Evolutionary conservation across 306 rosid species (phyloP), one percentile per base, ranked within the genome.

Genomic region (Castanospermum australe): DNA sequence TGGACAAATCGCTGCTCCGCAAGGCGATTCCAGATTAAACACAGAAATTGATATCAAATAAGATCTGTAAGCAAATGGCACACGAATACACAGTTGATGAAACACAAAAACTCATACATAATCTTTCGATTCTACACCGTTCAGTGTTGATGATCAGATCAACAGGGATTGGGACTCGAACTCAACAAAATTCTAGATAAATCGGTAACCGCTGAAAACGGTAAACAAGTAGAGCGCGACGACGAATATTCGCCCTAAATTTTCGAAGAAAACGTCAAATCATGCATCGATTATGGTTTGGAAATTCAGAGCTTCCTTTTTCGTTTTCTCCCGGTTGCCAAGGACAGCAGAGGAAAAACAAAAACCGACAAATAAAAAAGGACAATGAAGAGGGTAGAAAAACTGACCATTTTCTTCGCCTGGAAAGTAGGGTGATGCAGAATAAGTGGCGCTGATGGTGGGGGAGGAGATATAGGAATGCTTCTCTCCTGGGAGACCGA

Each of bases 331-430:
- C 36, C 71, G 15, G 81, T 57, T 12, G 44, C 42, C 36, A 44
- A 47, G 20, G 28, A 24, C 17, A 13, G 18, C 32, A 59, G 65
- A 38, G 15, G 51, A 4, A 2, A 28, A 17, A 7, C 0, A 20
- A 36, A 20, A 20, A 57, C 54, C 3, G 42, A 21, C 5, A 2
- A 8, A 56, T 18, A 1, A 14, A 54, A 30, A 74, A 36, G 47
- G 3, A 4, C 32, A 66, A 41, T n/a, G 15, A 36, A 74, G 18
- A 41, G 41, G 15, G 51, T 13, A 12, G 20, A 22, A 50, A 35
- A 67, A 59, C 71, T 75, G n/a, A 81, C 85, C 85, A 81, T 81
- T 18, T 56, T 55, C 10, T 62, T 2, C 12, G 44, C 8, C 52
- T 28, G 14, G 10, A 30, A 0, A 6, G 54, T 15, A 17, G 14